Base-by-base conservation (phyloP, 371 early-diverging fungal genomes). In the Sporodiniella umbellata region DNA sequence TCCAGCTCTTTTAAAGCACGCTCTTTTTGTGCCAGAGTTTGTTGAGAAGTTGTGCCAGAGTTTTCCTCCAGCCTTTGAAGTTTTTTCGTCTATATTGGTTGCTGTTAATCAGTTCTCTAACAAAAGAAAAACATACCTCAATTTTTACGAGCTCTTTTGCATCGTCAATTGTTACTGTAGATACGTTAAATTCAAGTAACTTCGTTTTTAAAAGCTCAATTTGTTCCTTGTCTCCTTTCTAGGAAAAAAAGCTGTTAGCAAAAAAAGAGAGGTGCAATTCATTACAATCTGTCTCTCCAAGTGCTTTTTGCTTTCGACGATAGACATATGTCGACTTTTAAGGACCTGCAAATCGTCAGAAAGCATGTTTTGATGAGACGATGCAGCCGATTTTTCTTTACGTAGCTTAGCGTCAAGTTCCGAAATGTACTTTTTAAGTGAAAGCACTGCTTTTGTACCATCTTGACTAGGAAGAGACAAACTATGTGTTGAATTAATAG, bases 21-120 rank as follows among this genome's bases (percentile, higher is more conserved):
- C 22, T 72, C 66, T 33, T 70, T 72, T n/a, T 58, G 19, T 0
- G 46, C 11, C 11, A 75, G 21, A 3, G 57, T 45, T 1, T 53
- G 37, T 23, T 45, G 25, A 6, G 18, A 42, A 0, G 30, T 12
- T 1, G 7, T 8, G 8, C 11, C 17, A 0, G 49, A 8, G 18
- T 5, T 25, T 3, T 33, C 21, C 19, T 52, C 33, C 11, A 54
- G 26, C 37, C 42, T 26, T 8, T 40, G 31, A 2, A 60, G 15
- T 19, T 45, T 60, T 5, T 14, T 28, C 12, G 51, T 33, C 40
- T 54, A 42, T 5, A 19, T 12, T 14, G n/a, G n/a, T n/a, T n/a
- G n/a, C n/a, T n/a, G n/a, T n/a, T n/a, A n/a, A n/a, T n/a, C n/a
- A n/a, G n/a, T n/a, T n/a, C n/a, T n/a, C n/a, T n/a, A n/a, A n/a